These are phyloP conservation scores for Marsdenia floribunda DNA, from an alignment of 257 asterid species.

Conservation along the genomic window DNA sequence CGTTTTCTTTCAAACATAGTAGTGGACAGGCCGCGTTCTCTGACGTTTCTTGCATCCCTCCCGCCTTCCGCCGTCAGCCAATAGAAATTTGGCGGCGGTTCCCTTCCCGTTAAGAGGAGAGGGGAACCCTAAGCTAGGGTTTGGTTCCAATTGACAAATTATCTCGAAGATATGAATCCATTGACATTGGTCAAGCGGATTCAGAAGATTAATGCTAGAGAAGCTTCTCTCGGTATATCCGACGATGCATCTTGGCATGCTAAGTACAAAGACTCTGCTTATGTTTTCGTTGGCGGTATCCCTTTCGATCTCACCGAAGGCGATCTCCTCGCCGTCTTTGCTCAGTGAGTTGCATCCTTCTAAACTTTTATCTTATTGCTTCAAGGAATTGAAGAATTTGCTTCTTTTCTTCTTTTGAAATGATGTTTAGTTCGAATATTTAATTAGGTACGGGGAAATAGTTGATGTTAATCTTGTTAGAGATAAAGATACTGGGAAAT, in stretches of 20 bases:
- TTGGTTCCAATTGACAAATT: neutral
- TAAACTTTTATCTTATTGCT: neutral
- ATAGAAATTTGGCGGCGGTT: too few relatives aligned
- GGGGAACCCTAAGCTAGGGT: neutral
- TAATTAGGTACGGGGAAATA: slow-evolving; percentile 75
- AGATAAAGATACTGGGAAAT: slow-evolving; percentile 92
- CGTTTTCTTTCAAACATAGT: neutral
- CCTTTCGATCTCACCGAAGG: slow-evolving; percentile 96
- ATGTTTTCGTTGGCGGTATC: slow-evolving; percentile 78
- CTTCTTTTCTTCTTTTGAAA: neutral
- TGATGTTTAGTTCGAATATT: neutral
- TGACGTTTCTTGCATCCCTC: neutral
- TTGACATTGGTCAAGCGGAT: slow-evolving; percentile 86
- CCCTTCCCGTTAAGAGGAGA: neutral
- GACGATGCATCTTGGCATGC: slow-evolving; percentile 97
- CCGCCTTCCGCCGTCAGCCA: too few relatives aligned
- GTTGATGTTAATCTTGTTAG: slow-evolving; percentile 84
- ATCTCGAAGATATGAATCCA: slow-evolving; percentile 60
- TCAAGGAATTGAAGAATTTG: neutral
- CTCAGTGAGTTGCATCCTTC: slow-evolving; percentile 52
- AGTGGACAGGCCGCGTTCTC: neutral
- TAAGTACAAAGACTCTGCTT: slow-evolving; percentile 89
- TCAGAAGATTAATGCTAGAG: slow-evolving; percentile 71
- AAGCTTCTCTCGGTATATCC: slow-evolving; percentile 76
- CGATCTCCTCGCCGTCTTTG: slow-evolving; percentile 83